Percentiles rank a stretch among this genome's conserved stretches.
phyloP scores from a whole-genome alignment of 2,329 filamentous ascomycete species.

The Trichoderma afroharzianum region DNA sequence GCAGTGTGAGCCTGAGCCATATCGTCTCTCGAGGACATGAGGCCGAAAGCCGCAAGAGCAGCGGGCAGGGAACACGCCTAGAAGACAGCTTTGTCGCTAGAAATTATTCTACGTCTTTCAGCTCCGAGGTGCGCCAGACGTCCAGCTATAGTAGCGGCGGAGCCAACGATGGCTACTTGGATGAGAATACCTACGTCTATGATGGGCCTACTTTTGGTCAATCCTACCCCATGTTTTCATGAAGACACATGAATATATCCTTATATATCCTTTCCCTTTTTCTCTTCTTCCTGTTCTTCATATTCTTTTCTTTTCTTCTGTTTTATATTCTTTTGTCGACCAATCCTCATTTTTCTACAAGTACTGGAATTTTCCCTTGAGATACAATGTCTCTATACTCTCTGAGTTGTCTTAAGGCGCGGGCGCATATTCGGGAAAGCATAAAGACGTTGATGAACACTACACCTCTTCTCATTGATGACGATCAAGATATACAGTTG shows the following conservation, averaged over 20 bases:
- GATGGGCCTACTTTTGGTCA: neutral
- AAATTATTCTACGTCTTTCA: slow-evolving; percentile 28
- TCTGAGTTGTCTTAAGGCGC: neutral
- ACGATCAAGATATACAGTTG: neutral
- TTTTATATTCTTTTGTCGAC: neutral
- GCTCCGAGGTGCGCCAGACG: slow-evolving; percentile 25
- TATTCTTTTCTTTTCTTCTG: neutral
- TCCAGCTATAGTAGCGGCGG: slow-evolving; percentile 33
- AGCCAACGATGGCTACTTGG: slow-evolving; percentile 33
- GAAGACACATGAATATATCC: neutral
- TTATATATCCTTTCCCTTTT: neutral
- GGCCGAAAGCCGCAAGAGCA: slow-evolving; percentile 42
- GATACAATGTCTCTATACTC: neutral
- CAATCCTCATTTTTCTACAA: neutral
- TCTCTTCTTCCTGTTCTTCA: neutral
- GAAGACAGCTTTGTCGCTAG: slow-evolving; percentile 32
- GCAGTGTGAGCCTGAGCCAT: slow-evolving; percentile 60
- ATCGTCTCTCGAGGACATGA: slow-evolving; percentile 51
- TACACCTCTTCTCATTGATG: neutral
- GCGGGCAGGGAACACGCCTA: slow-evolving; percentile 35
- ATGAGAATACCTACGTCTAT: slow-evolving; percentile 30
- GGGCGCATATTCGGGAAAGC: neutral
- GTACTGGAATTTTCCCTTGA: neutral
- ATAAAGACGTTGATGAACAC: neutral
- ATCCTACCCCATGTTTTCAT: neutral